Percentiles rank a stretch among this genome's conserved stretches.
These are phyloP conservation scores for Helicostylum pulchrum DNA, from an alignment of 192 early-diverging fungal species.

Conservation along the genomic window DNA sequence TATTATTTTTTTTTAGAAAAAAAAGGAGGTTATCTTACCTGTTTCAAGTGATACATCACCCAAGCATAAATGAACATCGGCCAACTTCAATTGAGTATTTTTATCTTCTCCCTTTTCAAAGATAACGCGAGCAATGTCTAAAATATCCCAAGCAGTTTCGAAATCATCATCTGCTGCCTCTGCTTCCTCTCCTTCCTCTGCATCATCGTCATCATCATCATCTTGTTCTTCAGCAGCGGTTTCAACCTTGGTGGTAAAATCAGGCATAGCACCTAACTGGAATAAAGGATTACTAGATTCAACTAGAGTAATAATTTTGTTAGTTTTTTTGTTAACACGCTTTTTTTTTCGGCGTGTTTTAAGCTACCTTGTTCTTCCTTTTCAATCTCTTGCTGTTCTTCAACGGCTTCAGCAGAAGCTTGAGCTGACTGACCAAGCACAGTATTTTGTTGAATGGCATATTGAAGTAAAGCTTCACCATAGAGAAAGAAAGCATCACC, in stretches of 20 bases:
- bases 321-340: constrained; percentile 1
- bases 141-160: constrained; percentile 76
- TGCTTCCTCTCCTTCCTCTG: constrained; percentile 37
- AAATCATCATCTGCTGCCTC: constrained; percentile 59
- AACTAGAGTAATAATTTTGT: neutral
- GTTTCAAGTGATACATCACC: constrained; percentile 89
- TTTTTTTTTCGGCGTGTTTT: no score
- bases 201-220: constrained; percentile 43
- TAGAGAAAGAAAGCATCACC: constrained; percentile 74
- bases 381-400: constrained; percentile 11
- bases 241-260: constrained; percentile 40
- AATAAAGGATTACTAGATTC: constrained; percentile 45
- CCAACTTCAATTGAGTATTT: constrained; percentile 49
- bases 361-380: neutral
- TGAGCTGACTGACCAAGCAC: constrained; percentile 57
- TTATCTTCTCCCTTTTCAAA: constrained; percentile 54
- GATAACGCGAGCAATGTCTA: constrained; percentile 82
- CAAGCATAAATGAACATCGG: constrained; percentile 69
- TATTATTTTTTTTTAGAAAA: no score
- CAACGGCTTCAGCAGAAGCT: constrained; percentile 41
- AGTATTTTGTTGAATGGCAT: constrained; percentile 69
- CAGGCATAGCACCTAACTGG: constrained; percentile 65
- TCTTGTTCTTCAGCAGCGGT: constrained; percentile 47
- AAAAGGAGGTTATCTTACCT: constrained; percentile 39
- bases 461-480: constrained; percentile 69